phyloP scores from a whole-genome alignment of 208 protist genomes.

The Leishmania aethiopica region DNA sequence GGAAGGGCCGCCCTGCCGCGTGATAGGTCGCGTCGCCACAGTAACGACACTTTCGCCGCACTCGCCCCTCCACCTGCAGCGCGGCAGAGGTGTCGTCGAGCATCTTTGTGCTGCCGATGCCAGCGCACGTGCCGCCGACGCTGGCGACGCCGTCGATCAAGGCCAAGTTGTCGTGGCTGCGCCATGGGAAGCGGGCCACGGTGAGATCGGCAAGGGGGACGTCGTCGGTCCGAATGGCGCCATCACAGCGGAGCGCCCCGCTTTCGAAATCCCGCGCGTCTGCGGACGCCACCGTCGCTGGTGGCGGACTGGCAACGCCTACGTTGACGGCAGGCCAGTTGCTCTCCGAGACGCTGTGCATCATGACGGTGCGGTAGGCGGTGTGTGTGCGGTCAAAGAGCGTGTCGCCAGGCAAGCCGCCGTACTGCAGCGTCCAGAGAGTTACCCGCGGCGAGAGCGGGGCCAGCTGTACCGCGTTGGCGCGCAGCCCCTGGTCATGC shows the following conservation, averaged over 20 bases:
- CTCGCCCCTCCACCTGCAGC: not conserved
- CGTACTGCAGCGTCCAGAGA: slow-evolving; percentile 66
- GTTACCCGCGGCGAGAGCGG: slow-evolving; percentile 48
- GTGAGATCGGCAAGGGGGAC: slow-evolving; percentile 45
- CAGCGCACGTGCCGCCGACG: slow-evolving; percentile 69
- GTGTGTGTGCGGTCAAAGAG: slow-evolving; percentile 62
- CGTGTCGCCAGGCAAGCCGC: slow-evolving; percentile 23
- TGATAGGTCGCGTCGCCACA: slow-evolving; percentile 64
- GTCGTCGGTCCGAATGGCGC: not conserved
- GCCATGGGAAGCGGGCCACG: slow-evolving; percentile 56
- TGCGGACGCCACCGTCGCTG: slow-evolving; percentile 10
- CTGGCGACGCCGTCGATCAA: slow-evolving; percentile 82
- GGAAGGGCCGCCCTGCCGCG: slow-evolving; percentile 43
- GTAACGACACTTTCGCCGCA: slow-evolving; percentile 47
- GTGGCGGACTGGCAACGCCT: not conserved
- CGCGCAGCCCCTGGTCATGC: slow-evolving; percentile 62
- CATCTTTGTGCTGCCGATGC: slow-evolving; percentile 64
- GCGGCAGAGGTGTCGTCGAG: not conserved
- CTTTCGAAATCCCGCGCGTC: slow-evolving; percentile 28
- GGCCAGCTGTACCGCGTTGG: slow-evolving; percentile 45
- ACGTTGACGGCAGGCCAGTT: slow-evolving; percentile 42
- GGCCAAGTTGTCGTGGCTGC: slow-evolving; percentile 65
- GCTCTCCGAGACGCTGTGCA: slow-evolving; percentile 44
- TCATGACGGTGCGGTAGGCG: slow-evolving; percentile 50
- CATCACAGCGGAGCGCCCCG: slow-evolving; percentile 23